Evolutionary conservation across 169 alveolate species (phyloP), one percentile per base, ranked within the genome.

Genomic region (Plasmodium vivax): DNA sequence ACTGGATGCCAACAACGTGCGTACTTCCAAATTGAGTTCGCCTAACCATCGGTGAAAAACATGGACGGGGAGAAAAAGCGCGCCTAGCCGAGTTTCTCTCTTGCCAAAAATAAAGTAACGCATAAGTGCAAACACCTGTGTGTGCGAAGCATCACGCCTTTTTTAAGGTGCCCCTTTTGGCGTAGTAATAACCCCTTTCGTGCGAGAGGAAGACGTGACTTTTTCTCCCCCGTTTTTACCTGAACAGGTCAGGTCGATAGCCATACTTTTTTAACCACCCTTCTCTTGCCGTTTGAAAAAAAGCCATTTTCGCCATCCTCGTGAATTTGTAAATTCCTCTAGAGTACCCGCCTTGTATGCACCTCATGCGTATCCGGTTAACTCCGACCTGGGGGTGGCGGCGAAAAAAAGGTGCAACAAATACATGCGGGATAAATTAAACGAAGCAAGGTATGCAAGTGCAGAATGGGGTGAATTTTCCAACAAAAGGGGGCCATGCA

Each of bases 261-360:
- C 98, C 98, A 88, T 96, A 97, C 47, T 93, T 92, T 88, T 93
- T 93, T 68, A 97, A 96, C 98, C 98, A 97, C 56, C 98, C 98
- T 90, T 97, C 98, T 51, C 98, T 72, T 19, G 97, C 98, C 34
- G 96, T 96, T 92, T 97, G 98, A 54, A 83, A 94, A 93, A 97
- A 96, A 16, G 97, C 98, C 98, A 97, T 95, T 90, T 95, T 96
- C 45, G 98, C 96, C 97, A 97, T 94, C 41, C 98, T 82, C 12
- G 98, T 97, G 83, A 96, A 96, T 93, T 97, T 92, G 85, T 95
- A 96, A 41, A 96, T 95, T 43, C 98, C 98, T 74, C 97, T 95
- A 27, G 96, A 95, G 83, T 96, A 96, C 8, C 98, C 98, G 38
- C 98, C 98, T 27, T 85, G 94, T 45, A 97, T 96, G 73, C 98